These are phyloP conservation scores for Populus ilicifolia DNA, from an alignment of 345 rosid species.

Conservation along the genomic window DNA sequence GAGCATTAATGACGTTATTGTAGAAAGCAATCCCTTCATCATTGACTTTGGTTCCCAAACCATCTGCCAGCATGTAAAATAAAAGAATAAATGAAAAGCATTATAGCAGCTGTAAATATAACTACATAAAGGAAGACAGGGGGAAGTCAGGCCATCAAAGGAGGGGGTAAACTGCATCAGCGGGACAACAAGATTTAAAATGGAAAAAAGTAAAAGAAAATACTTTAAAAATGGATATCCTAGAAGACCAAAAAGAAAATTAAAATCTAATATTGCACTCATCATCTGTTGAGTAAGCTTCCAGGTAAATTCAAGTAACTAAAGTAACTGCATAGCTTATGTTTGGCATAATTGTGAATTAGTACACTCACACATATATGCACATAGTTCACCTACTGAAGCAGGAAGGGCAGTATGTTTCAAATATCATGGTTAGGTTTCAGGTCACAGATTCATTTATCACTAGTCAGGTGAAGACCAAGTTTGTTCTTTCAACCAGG, in stretches of 20 bases:
- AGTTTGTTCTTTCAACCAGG: not conserved
- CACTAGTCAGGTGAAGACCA: not conserved
- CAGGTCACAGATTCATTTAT: not conserved
- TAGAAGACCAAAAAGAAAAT: not conserved
- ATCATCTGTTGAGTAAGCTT: too few relatives aligned
- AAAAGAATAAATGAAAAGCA: not conserved
- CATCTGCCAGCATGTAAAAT: conserved; percentile 14
- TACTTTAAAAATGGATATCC: not conserved
- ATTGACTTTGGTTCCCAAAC: conserved; percentile 22
- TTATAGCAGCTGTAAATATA: not conserved
- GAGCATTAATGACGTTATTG: conserved; percentile 27
- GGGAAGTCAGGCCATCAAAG: not conserved
- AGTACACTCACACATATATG: not conserved
- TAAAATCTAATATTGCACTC: not conserved
- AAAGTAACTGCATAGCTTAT: too few relatives aligned
- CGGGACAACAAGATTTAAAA: not conserved
- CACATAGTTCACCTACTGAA: not conserved
- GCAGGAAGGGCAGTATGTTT: not conserved
- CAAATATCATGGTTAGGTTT: not conserved
- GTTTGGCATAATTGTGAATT: not conserved
- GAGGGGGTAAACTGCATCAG: not conserved
- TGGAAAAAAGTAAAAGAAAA: not conserved
- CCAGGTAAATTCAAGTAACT: too few relatives aligned
- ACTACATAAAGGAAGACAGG: not conserved
- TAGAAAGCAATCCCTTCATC: conserved; percentile 28